Percentiles rank a stretch among this genome's conserved stretches.
Conservation (phyloP, 73 alveolate genomes). For the Paramecium sexaurelia region DNA sequence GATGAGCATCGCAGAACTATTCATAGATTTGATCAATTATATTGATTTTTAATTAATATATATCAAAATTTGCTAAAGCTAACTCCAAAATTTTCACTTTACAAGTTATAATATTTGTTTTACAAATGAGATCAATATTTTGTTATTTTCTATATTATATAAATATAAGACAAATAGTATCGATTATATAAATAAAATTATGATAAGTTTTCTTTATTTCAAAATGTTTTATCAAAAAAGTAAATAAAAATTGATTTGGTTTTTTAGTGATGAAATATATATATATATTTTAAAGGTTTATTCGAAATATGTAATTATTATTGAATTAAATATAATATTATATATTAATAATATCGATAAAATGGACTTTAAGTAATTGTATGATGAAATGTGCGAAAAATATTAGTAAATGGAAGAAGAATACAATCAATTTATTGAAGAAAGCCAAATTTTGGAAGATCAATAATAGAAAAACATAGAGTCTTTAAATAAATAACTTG, state of each 20-base stretch:
- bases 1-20: not conserved
- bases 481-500: not conserved
- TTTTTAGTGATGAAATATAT: not conserved
- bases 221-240: no score
- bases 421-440: not conserved
- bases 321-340: not conserved
- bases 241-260: not conserved
- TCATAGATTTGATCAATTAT: not conserved
- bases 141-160: no score
- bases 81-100: not conserved
- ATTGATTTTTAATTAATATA: conserved; percentile 4
- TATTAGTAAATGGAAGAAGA: conserved; percentile 3
- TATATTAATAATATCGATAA: not conserved
- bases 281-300: not conserved
- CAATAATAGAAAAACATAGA: conserved; percentile 1
- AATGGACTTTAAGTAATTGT: conserved; percentile 32
- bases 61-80: not conserved
- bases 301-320: not conserved
- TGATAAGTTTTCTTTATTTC: no score
- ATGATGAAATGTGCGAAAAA: conserved; percentile 15
- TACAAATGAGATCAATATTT: no score
- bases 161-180: no score
- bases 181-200: no score
- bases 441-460: not conserved
- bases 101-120: no score